Percentiles rank a stretch among this genome's conserved stretches.
phyloP scores from a whole-genome alignment of 805 yeast genomes.

The Yamadazyma paraphyllophila region DNA sequence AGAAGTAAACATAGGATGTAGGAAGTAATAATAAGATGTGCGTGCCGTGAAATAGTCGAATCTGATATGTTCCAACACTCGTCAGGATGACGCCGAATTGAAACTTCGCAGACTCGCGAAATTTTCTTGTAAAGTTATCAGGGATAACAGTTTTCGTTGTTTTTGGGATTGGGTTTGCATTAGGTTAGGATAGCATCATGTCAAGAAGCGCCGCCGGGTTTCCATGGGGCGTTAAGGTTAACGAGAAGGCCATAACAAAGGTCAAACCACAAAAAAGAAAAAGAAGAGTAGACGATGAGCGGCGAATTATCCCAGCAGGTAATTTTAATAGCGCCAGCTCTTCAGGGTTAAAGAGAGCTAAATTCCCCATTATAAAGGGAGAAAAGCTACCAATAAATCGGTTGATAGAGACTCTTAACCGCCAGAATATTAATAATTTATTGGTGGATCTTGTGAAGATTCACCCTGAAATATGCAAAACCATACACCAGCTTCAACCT shows the following conservation, averaged over 20 bases:
- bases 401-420: slow-evolving; percentile 66
- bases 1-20: no score
- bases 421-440: slow-evolving; percentile 50
- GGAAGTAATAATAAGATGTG: no score
- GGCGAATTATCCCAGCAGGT: background rate
- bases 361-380: slow-evolving; percentile 49
- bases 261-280: slow-evolving; percentile 1
- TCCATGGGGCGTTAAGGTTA: slow-evolving; percentile 24
- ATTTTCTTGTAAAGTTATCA: background rate
- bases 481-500: slow-evolving; percentile 54
- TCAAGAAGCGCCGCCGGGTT: slow-evolving; percentile 26
- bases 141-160: background rate
- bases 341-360: slow-evolving; percentile 24
- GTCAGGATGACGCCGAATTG: background rate
- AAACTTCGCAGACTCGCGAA: background rate
- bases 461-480: slow-evolving; percentile 61
- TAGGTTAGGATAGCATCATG: slow-evolving; percentile 2
- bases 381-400: slow-evolving; percentile 62
- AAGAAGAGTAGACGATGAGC: slow-evolving; percentile 18
- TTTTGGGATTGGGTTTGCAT: slow-evolving; percentile 1
- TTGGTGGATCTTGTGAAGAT: slow-evolving; percentile 50
- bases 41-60: background rate
- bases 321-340: background rate
- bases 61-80: background rate
- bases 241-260: slow-evolving; percentile 10